These are phyloP conservation scores for Hibiscus tridactylites DNA, from an alignment of 345 rosid species.

Conservation along the genomic window DNA sequence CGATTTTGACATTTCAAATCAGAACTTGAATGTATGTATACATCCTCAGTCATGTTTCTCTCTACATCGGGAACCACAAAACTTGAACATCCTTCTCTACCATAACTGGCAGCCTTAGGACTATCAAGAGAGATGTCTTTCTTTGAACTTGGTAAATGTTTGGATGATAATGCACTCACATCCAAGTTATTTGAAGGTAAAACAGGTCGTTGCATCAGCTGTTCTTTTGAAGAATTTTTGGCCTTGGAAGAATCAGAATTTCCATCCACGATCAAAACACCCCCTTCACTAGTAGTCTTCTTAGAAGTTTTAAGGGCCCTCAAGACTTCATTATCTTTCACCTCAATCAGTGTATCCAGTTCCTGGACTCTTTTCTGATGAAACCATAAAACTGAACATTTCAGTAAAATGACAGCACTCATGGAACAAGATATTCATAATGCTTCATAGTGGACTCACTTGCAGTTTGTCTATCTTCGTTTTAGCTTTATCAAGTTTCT, in stretches of 20 bases:
- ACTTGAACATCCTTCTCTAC: conserved; percentile 5
- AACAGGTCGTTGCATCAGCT: conserved; percentile 9
- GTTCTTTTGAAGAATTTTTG: conserved; percentile 18
- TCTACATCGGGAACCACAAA: not conserved
- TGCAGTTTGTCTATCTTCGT: conserved; percentile 58
- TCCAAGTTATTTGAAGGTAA: conserved; percentile 13
- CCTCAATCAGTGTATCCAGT: conserved; percentile 50
- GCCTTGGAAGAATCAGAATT: conserved; percentile 15
- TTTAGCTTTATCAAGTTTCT: conserved; percentile 70
- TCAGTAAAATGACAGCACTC: not conserved
- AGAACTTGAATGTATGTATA: conserved; percentile 18
- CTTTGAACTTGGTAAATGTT: conserved; percentile 15
- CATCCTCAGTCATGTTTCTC: conserved; percentile 12
- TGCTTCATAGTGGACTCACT: conserved; percentile 25
- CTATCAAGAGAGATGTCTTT: conserved; percentile 12
- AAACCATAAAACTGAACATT: conserved; percentile 12
- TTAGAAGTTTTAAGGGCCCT: conserved; percentile 50
- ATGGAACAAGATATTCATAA: not conserved
- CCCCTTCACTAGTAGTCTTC: conserved; percentile 16
- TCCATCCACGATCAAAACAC: conserved; percentile 2
- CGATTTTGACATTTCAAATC: conserved; percentile 13
- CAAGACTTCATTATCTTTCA: conserved; percentile 54
- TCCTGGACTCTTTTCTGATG: conserved; percentile 60
- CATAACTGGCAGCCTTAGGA: not conserved
- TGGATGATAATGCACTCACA: conserved; percentile 16